Base-by-base conservation (phyloP, 2,329 filamentous ascomycete species). In the Penicillium sclerotigenum region DNA sequence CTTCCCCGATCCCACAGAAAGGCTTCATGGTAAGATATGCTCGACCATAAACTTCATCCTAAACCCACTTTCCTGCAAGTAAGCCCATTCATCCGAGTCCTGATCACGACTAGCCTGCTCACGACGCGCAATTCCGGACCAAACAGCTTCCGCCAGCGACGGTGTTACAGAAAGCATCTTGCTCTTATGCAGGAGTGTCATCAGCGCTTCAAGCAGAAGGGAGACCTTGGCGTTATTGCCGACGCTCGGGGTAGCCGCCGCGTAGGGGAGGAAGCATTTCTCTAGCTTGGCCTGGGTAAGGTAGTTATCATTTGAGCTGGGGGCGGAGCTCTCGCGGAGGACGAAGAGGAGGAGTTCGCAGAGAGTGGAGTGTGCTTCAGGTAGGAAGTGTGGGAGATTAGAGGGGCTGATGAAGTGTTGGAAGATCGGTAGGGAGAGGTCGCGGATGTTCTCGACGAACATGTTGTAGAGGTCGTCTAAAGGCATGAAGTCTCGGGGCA, bases 151-250 rank as follows among this genome's bases (percentile, higher is more conserved):
- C 36, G 73, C 72, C 16, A 87, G 60, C 6, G 60, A 61, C 1
- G 66, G 65, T 4, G 65, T 74, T 59, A 73, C 50, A 22, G 57
- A 58, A 68, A 76, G 40, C 63, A 69, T 62, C 1, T 71, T 68
- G 31, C 67, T 65, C 14, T 66, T 68, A 13, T 70, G 74, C 28
- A 85, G 71, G 7, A 86, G 73, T 43, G 85, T 79, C 29, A 90
- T 66, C 47, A 90, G 72, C 2, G 79, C 79, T 73, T 93, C 90
- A 0, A 91, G 75, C 29, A 89, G 71, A 10, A 92, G 73, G 2
- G 87, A 86, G 36, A 92, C 79, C 69, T 88, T 89, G 28, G 87
- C 86, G 63, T 94, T 92, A 59, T 91, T 88, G 20, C 83, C 80
- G 0, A 81, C 71, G 7, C 78, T 80, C 14, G 81, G 76, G 0